Conservation (phyloP, 768 basidiomycete species). For the Suillus cothurnatus region DNA sequence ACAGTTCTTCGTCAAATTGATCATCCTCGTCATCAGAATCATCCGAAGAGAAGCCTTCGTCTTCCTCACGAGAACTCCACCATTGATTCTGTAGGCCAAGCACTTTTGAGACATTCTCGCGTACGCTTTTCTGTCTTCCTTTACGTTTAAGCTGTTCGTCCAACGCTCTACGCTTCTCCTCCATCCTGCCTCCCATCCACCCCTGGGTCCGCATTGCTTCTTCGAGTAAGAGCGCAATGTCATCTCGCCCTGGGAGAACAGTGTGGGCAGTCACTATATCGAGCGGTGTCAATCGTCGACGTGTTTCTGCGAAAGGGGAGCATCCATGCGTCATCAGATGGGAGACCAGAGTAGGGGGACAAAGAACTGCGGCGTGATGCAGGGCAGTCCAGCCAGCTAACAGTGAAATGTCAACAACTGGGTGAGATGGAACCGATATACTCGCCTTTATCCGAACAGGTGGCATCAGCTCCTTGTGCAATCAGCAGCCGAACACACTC, state of each 20-base stretch:
- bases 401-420: conserved; percentile 12
- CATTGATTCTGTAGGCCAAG: conserved; percentile 61
- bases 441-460: conserved; percentile 62
- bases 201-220: conserved; percentile 88
- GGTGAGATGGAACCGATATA: conserved; percentile 12
- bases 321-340: conserved; percentile 93
- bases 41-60: conserved; percentile 44
- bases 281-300: conserved; percentile 79
- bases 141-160: conserved; percentile 61
- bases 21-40: conserved; percentile 53
- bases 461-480: conserved; percentile 73
- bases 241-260: conserved; percentile 77
- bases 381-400: conserved; percentile 94
- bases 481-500: conserved; percentile 84
- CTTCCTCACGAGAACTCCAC: conserved; percentile 61
- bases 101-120: conserved; percentile 57
- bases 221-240: conserved; percentile 83
- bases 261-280: conserved; percentile 90
- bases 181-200: conserved; percentile 79
- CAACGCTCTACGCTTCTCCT: conserved; percentile 58
- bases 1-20: conserved; percentile 50
- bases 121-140: conserved; percentile 54
- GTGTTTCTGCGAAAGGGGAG: conserved; percentile 76
- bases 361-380: conserved; percentile 86
- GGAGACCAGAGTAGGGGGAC: conserved; percentile 89